Percentiles rank a stretch among this genome's conserved stretches.
These are phyloP conservation scores for Apophysomyces variabilis DNA, from an alignment of 371 early-diverging fungal species.

Conservation along the genomic window DNA sequence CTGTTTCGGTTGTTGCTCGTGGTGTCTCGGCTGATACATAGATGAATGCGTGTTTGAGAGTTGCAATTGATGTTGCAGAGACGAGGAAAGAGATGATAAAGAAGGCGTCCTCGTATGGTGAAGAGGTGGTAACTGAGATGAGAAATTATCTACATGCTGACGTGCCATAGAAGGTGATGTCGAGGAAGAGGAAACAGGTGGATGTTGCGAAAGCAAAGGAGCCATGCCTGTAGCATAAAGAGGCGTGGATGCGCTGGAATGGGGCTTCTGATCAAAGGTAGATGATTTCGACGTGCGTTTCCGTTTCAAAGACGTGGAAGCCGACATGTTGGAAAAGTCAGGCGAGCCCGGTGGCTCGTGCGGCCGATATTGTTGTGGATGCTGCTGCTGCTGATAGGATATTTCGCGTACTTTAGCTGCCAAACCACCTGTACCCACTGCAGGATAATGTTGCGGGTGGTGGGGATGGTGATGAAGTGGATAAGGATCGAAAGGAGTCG, in stretches of 20 bases:
- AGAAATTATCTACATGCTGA: conserved; percentile 23
- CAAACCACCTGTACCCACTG: conserved; percentile 27
- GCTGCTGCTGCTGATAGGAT: conserved; percentile 20
- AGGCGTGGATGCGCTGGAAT: conserved; percentile 47
- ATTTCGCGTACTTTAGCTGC: conserved; percentile 48
- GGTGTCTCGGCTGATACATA: conserved; percentile 16
- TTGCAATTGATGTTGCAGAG: conserved; percentile 14
- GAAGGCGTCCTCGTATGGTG: conserved; percentile 12
- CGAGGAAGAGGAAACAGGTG: conserved; percentile 24
- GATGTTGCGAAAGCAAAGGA: conserved; percentile 18
- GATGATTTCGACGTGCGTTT: conserved; percentile 26
- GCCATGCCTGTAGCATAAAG: conserved; percentile 26
- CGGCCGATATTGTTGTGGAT: conserved; percentile 10
- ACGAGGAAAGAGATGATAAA: conserved; percentile 14
- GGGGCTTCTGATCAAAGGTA: conserved; percentile 17
- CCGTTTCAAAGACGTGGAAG: conserved; percentile 14
- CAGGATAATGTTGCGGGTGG: conserved; percentile 31
- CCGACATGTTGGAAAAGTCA: conserved; percentile 27
- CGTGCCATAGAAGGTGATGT: conserved; percentile 13
- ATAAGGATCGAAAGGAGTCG: conserved; percentile 22
- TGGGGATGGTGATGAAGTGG: conserved; percentile 10
- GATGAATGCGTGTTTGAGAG: not conserved
- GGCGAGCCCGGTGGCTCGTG: conserved; percentile 28
- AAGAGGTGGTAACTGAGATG: conserved; percentile 23
- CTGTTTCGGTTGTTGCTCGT: conserved; percentile 21